Evolutionary conservation across 306 rosid species (phyloP).

Genomic region (Spatholobus suberectus): DNA sequence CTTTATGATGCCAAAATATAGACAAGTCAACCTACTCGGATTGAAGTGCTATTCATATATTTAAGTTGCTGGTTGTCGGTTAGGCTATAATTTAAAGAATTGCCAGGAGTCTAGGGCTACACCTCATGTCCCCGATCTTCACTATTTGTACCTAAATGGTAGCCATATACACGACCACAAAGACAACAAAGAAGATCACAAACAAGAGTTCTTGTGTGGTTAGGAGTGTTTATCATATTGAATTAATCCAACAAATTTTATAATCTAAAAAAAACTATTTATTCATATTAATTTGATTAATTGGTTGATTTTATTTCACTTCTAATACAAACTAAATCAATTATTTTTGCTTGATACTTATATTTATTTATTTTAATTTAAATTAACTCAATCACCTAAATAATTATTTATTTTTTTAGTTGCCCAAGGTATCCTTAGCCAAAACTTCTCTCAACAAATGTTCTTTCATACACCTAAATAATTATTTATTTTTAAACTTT

Average conservation of each 20-base stretch:
- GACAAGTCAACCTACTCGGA: slow-evolving; percentile 25
- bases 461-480: too few species aligned
- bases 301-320: neutral
- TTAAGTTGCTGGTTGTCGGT: slow-evolving; percentile 16
- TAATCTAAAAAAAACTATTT: too few species aligned
- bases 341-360: too few species aligned
- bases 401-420: too few species aligned
- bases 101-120: neutral
- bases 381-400: too few species aligned
- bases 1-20: neutral
- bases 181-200: neutral
- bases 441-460: too few species aligned
- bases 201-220: neutral
- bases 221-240: neutral
- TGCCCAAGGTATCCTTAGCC: too few species aligned
- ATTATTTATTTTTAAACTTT: too few species aligned
- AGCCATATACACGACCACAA: neutral
- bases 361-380: too few species aligned
- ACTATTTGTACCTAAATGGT: neutral
- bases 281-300: neutral
- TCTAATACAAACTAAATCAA: too few species aligned
- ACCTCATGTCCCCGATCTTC: neutral
- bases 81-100: neutral
- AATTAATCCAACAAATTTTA: too few species aligned
- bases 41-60: slow-evolving; percentile 3